Base-by-base conservation (phyloP, 495 filamentous ascomycete species). In the Umbilicaria muhlenbergii region DNA sequence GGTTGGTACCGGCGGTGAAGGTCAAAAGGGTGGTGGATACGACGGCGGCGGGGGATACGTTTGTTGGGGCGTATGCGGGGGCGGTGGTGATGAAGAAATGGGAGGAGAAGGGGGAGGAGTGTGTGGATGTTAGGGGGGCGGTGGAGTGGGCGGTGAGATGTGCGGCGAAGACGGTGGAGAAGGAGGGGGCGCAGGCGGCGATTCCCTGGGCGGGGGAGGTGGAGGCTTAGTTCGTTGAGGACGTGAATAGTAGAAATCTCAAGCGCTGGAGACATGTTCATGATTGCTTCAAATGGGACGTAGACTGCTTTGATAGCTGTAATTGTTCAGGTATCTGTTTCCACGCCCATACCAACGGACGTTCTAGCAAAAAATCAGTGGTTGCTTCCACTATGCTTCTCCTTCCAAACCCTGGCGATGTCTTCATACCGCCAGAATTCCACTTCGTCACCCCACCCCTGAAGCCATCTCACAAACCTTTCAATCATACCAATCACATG, bases 31-130 rank as follows among this genome's bases (percentile, higher is more conserved):
- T 94, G 16, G 71, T 94, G 5, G 91, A 98, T 63, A 96, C 89
- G 5, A 98, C 91, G 4, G 89, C 80, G 0, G 91, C 89, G 13
- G 91, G 91, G 0, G 91, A 98, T 59, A 93, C 89, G 4, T 98
- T 93, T 61, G 84, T 92, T 2, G 91, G 91, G 2, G 76, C 69
- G 34, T 94, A 94, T 63, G 83, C 88, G 3, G 74, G 88, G 15
- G 69, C 71, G 39, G 68, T 80, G 18, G 64, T 67, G 15, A 21
- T 2, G 19, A 21, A 5, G 19, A 48, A 46, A 3, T 44, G 28
- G 12, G 70, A 68, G 1, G 70, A 67, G 46, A 71, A 68, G 32
- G 59, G 53, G 17, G 58, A 48, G 14, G 54, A 56, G 41, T 64
- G 63, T 47, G 45, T 54, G 64, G 44, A 63, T 73, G 73, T 80